Base-by-base conservation (phyloP, 1,284 basidiomycete genomes). In the Wallemia ichthyophaga region DNA sequence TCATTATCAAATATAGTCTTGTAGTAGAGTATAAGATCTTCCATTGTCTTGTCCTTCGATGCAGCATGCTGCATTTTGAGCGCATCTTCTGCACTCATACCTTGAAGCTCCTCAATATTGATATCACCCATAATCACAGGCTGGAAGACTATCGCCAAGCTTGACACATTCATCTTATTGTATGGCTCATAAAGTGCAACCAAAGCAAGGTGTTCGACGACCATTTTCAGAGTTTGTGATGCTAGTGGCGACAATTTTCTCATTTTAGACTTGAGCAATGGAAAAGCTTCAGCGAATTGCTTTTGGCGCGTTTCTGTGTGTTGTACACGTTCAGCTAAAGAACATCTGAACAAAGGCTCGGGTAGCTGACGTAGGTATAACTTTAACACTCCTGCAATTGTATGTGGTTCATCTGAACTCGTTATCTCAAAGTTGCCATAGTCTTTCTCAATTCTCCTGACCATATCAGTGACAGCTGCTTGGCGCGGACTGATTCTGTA, bases 301-400 rank as follows among this genome's bases (percentile, higher is more conserved):
- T 58, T 78, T 80, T 81, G 79, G 66, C 80, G 70, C 62, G 81
- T 79, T 64, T 83, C 80, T 1, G 82, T 81, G 67, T 89, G 80
- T 64, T 87, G 83, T 56, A 85, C 73, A 26, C 88, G 78, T 65
- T 96, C 92, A 60, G 81, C 77, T 27, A 86, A 72, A 1, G 84
- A 74, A 65, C 85, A 85, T 63, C 74, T 80, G 73, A 96, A 91
- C n/a, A 96, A 75, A 0, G 91, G 85, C 65, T 91, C 85, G 0
- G 92, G 89, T 1, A 98, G 73, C 66, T 91, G 86, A 27, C 92
- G 81, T 33, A 99, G 74, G 71, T 88, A 91, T 48, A 83, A 73
- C 82, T 98, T 96, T 60, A 99, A 72, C 57, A 98, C 75, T 0
- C 86, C 87, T 2, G 86, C 78, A n/a, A 95, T 82, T 11, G 82